Percentiles rank a stretch among this genome's conserved stretches.
Conservation (phyloP, 2,329 filamentous ascomycete species). For the Cladosporium halotolerans region DNA sequence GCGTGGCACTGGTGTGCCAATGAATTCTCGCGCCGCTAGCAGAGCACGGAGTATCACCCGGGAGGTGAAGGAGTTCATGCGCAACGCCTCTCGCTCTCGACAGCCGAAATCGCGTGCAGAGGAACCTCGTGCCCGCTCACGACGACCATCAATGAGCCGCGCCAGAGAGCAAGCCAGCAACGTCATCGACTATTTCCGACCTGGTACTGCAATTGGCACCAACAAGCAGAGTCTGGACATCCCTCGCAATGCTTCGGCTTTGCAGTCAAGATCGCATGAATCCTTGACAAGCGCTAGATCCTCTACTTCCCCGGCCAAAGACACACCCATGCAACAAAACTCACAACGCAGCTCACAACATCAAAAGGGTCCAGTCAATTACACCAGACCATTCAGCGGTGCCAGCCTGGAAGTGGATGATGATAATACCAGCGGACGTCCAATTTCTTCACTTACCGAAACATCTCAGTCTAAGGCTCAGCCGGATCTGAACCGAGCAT, state of each 20-base stretch:
- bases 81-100: conserved; percentile 3
- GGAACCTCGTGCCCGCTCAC: background rate
- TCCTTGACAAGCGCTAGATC: conserved; percentile 21
- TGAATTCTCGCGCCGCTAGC: conserved; percentile 14
- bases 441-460: conserved; percentile 3
- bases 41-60: conserved; percentile 17
- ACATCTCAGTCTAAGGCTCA: conserved; percentile 13
- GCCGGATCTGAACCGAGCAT: conserved; percentile 42
- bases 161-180: conserved; percentile 10
- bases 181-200: conserved; percentile 39
- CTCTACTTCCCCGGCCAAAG: conserved; percentile 13
- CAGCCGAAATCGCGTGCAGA: background rate
- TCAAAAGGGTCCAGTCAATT: conserved; percentile 13
- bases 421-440: conserved; percentile 11
- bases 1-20: conserved; percentile 1
- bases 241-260: conserved; percentile 23
- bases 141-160: conserved; percentile 5
- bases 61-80: conserved; percentile 13
- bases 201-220: conserved; percentile 21
- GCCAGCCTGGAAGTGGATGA: conserved; percentile 10
- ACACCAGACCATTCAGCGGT: conserved; percentile 14
- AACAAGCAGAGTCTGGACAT: conserved; percentile 25
- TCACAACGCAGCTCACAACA: conserved; percentile 5
- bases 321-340: conserved; percentile 1
- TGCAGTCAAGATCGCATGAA: conserved; percentile 19